These are phyloP conservation scores for Saccharomycopsis malanga DNA, from an alignment of 805 yeast genomes.

Conservation along the genomic window DNA sequence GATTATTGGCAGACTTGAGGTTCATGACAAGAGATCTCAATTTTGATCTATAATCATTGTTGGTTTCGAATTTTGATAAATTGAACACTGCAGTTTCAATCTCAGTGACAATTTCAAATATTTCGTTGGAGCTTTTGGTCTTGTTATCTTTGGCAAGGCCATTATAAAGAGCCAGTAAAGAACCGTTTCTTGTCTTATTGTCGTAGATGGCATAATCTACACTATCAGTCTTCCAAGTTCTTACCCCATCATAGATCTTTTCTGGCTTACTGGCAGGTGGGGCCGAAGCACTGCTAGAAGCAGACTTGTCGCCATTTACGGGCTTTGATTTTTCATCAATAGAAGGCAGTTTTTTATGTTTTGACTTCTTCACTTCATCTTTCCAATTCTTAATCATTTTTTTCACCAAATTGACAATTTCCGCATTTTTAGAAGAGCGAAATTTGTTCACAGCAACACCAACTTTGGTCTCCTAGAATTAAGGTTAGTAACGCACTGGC, in stretches of 20 bases:
- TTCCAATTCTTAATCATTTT: slow-evolving; percentile 85
- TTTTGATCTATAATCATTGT: slow-evolving; percentile 65
- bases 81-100: slow-evolving; percentile 69
- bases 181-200: slow-evolving; percentile 76
- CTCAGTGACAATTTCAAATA: slow-evolving; percentile 56
- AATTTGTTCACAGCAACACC: slow-evolving; percentile 93
- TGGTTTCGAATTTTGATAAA: slow-evolving; percentile 48
- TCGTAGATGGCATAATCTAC: slow-evolving; percentile 62
- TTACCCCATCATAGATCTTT: slow-evolving; percentile 37
- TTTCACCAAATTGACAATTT: slow-evolving; percentile 65
- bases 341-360: slow-evolving; percentile 8
- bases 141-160: slow-evolving; percentile 80
- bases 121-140: slow-evolving; percentile 40
- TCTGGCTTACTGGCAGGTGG: slow-evolving; percentile 6
- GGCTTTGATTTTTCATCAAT: slow-evolving; percentile 32
- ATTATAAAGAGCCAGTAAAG: slow-evolving; percentile 76
- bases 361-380: slow-evolving; percentile 69
- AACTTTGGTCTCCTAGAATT: slow-evolving; percentile 70
- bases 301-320: neutral
- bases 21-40: slow-evolving; percentile 83
- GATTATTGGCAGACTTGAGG: slow-evolving; percentile 82
- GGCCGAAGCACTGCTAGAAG: slow-evolving; percentile 17
- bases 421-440: slow-evolving; percentile 58
- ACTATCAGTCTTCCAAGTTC: slow-evolving; percentile 79
- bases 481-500: neutral